Base-by-base conservation (phyloP, 768 basidiomycete genomes). In the Pleurotus platypus region DNA sequence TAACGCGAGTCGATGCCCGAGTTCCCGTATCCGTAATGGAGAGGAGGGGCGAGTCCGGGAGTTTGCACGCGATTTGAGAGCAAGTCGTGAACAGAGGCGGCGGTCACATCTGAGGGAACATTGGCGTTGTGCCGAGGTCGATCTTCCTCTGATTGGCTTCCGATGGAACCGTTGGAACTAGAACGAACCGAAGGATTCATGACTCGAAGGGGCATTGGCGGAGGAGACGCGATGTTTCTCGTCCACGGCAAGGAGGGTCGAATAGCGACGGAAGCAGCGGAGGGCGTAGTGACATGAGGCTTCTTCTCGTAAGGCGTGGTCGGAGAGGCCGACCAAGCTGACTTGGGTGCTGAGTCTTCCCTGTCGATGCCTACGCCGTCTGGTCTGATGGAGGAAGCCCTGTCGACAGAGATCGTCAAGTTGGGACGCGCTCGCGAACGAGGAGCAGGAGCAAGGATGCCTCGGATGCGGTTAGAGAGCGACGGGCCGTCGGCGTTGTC, bases 401-500 rank as follows among this genome's bases (percentile, higher is more conserved):
- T 70, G 27, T 75, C 71, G n/a, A 78, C 70, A 2, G 75, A 75
- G 57, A 85, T 76, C 9, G 72, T 71, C 61, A 83, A 65, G 27
- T 66, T 64, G 8, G 76, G 75, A 1, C 67, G 69, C 50, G 49
- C 60, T 46, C 47, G 57, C 56, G 56, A 63, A 55, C 56, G 63
- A 48, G 51, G 24, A n/a, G n/a, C 58, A n/a, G 63, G 46, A 15
- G 58, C 57, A 15, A 64, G 63, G 64, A 63, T 68, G 20, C 66
- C 60, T 11, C 59, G 46, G 39, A 54, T 54, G 16, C 51, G 51
- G 15, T 42, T 15, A 6, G 51, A 11, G 26, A 54, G 39, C 3
- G 51, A 40, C 12, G 39, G 4, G 42, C 58, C 55, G 16, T 46
- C 49, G 42, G 56, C 55, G 48, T 64, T 50, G 37, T 65, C 64